These are phyloP conservation scores for Globisporangium lucens DNA, from an alignment of 352 stramenopile species.

Conservation along the genomic window DNA sequence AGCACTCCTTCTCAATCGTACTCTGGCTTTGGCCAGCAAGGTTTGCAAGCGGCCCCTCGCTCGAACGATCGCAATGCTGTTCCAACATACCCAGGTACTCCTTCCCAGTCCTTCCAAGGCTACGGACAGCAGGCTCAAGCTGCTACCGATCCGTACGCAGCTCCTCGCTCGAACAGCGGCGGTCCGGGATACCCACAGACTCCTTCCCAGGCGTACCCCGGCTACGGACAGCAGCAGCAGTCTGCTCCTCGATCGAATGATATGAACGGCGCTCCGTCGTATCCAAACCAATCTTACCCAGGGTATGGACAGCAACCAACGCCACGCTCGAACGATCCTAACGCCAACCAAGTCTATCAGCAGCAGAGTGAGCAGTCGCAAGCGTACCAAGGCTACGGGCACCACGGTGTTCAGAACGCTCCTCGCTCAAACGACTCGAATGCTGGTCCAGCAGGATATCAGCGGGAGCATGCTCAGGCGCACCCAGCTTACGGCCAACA, in stretches of 20 bases:
- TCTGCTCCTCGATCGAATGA: conserved; percentile 22
- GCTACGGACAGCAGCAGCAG: conserved; percentile 2
- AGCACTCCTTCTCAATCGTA: conserved; percentile 10
- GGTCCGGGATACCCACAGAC: conserved; percentile 5
- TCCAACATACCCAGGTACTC: conserved; percentile 27
- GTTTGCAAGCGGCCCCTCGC: conserved; percentile 17
- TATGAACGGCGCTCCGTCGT: conserved; percentile 17
- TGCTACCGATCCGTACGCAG: conserved; percentile 10
- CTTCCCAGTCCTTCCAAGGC: conserved; percentile 20
- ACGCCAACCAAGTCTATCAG: neutral
- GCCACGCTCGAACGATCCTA: conserved; percentile 11
- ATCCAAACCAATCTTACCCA: conserved; percentile 16
- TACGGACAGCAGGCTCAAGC: conserved; percentile 12
- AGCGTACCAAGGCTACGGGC: conserved; percentile 4
- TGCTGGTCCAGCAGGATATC: conserved; percentile 3
- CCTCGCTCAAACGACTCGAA: conserved; percentile 22
- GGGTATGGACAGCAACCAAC: conserved; percentile 12
- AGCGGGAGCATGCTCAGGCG: neutral
- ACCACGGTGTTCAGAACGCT: neutral
- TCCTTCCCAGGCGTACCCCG: conserved; percentile 5
- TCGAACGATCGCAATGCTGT: conserved; percentile 21
- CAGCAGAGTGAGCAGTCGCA: conserved; percentile 2
- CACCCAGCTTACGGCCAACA: conserved; percentile 11
- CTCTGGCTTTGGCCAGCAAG: conserved; percentile 11
- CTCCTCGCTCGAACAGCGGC: conserved; percentile 10